Conservation (phyloP, 148 eudicot species). For the Agrostemma githago region DNA sequence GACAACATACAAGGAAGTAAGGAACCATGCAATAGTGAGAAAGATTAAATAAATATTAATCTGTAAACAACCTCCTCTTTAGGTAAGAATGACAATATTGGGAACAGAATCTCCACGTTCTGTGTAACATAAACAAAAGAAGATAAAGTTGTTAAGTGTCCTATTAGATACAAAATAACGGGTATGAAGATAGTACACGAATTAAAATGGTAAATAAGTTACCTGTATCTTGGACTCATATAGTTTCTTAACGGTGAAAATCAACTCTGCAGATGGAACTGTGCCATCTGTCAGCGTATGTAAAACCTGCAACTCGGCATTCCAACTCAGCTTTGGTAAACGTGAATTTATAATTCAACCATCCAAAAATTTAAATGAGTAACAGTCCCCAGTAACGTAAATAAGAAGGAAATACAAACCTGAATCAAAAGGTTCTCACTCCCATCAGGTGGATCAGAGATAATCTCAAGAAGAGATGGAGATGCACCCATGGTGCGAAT, state of each 20-base stretch:
- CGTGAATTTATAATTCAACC: neutral
- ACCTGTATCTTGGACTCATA: conserved; percentile 70
- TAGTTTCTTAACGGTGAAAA: conserved; percentile 56
- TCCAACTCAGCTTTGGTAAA: neutral
- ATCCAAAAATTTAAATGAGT: neutral
- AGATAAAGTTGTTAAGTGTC: conserved; percentile 15
- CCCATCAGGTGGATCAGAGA: conserved; percentile 83
- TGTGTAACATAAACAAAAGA: conserved; percentile 32
- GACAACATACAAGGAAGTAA: neutral
- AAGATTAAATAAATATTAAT: neutral
- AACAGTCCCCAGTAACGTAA: neutral
- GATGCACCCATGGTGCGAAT: conserved; percentile 93
- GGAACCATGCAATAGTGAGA: neutral
- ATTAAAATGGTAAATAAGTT: neutral
- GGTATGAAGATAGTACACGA: neutral
- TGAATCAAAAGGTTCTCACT: conserved; percentile 66
- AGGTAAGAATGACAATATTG: conserved; percentile 63
- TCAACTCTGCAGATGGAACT: conserved; percentile 66
- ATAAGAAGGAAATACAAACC: conserved; percentile 33
- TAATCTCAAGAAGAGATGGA: conserved; percentile 66
- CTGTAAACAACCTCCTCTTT: conserved; percentile 70
- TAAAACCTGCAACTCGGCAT: conserved; percentile 53
- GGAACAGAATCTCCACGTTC: conserved; percentile 85
- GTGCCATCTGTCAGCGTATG: conserved; percentile 86
- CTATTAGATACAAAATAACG: neutral